Conservation (phyloP, 2,329 filamentous ascomycete species). For the Cercospora janseana region DNA sequence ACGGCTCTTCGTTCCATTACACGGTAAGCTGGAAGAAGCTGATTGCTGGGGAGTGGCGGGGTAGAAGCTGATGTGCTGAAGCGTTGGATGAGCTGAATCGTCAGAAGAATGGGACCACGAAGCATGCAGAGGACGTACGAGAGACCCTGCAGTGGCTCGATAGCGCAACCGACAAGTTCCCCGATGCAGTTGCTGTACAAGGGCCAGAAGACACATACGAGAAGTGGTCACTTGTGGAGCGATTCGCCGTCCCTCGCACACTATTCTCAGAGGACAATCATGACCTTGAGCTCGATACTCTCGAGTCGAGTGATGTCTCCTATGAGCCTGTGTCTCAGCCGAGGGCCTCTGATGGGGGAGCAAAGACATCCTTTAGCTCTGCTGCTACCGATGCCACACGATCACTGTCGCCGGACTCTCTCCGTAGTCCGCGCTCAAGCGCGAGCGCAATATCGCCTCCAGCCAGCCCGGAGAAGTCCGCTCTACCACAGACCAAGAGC, state of each 20-base stretch:
- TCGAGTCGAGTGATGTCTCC: constrained; percentile 34
- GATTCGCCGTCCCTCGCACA: constrained; percentile 48
- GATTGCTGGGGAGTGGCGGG: not conserved
- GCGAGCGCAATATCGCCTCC: constrained; percentile 36
- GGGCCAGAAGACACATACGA: constrained; percentile 49
- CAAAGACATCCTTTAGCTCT: constrained; percentile 46
- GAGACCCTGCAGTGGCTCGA: constrained; percentile 54
- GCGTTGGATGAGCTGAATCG: constrained; percentile 48
- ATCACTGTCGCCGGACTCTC: constrained; percentile 44
- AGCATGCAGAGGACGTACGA: constrained; percentile 46
- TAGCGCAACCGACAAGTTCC: constrained; percentile 47
- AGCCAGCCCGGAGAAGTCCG: constrained; percentile 34
- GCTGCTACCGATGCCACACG: constrained; percentile 41
- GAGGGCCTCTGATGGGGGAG: constrained; percentile 34
- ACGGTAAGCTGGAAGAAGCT: constrained; percentile 42
- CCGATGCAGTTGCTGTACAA: constrained; percentile 47
- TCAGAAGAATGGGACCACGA: constrained; percentile 44
- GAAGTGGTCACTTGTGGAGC: constrained; percentile 52
- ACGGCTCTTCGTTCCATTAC: constrained; percentile 51
- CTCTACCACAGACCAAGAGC: constrained; percentile 24
- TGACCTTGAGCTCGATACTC: constrained; percentile 39
- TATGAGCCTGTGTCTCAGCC: constrained; percentile 40
- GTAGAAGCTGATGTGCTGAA: constrained; percentile 26
- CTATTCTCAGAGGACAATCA: constrained; percentile 51
- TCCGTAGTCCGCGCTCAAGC: constrained; percentile 40